Conservation (phyloP, 2,329 filamentous ascomycete genomes). For the Neopestalotiopsis sp. region DNA sequence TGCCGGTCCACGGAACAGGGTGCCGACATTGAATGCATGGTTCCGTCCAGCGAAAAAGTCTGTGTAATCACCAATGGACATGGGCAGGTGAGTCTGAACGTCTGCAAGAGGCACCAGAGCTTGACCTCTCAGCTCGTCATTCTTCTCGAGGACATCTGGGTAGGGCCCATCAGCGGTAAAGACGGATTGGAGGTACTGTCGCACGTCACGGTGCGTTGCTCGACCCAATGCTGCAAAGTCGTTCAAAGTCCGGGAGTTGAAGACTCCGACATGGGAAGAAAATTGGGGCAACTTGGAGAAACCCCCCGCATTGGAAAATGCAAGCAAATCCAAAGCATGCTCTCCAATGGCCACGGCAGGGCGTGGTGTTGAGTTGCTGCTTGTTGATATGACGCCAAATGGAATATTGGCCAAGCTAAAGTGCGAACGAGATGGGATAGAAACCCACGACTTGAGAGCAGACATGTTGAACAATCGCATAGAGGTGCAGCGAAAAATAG, state of each 20-base stretch:
- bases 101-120: conserved; percentile 64
- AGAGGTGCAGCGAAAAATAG: background rate
- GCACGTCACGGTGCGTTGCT: conserved; percentile 70
- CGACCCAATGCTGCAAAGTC: conserved; percentile 76
- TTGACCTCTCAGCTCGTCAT: conserved; percentile 60
- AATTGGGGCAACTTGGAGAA: conserved; percentile 41
- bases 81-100: conserved; percentile 73
- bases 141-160: conserved; percentile 67
- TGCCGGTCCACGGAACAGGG: conserved; percentile 73
- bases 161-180: conserved; percentile 64
- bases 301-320: conserved; percentile 30
- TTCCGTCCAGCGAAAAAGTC: conserved; percentile 85
- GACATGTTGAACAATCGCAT: background rate
- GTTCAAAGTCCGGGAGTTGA: conserved; percentile 71
- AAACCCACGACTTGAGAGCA: background rate
- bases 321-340: conserved; percentile 71
- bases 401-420: conserved; percentile 84
- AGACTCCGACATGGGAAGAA: conserved; percentile 63
- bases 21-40: conserved; percentile 73
- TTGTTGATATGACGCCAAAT: conserved; percentile 79
- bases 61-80: conserved; percentile 83
- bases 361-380: conserved; percentile 59
- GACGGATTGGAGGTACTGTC: conserved; percentile 71
- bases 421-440: conserved; percentile 13
- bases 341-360: conserved; percentile 76